These are phyloP conservation scores for Raphanus sativus DNA, from an alignment of 345 rosid species.

Conservation along the genomic window DNA sequence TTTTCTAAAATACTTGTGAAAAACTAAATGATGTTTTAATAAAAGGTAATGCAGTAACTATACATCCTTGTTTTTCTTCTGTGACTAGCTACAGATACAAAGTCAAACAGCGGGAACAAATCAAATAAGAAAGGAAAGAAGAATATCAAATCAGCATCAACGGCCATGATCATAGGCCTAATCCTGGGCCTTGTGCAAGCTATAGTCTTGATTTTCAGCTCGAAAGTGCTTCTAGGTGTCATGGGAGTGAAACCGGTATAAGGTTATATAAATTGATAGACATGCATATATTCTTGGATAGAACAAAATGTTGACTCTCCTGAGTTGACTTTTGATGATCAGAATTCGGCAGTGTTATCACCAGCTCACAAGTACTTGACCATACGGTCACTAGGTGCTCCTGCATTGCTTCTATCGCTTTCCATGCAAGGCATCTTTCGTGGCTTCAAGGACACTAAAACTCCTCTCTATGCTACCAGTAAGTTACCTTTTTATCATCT, in stretches of 20 bases:
- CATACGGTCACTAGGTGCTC: background rate
- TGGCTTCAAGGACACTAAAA: background rate
- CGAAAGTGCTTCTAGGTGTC: background rate
- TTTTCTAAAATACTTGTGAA: background rate
- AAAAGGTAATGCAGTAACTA: background rate
- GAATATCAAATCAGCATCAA: background rate
- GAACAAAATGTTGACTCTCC: background rate
- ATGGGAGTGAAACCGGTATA: background rate
- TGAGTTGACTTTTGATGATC: background rate
- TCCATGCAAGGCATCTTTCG: background rate
- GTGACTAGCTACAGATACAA: background rate
- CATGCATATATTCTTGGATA: background rate
- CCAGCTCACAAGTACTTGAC: background rate
- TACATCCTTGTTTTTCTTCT: background rate
- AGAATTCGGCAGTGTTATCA: background rate
- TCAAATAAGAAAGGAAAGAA: background rate
- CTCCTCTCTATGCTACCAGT: background rate
- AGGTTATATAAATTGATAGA: background rate
- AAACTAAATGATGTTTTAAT: background rate
- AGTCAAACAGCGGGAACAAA: background rate
- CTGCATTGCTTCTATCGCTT: background rate
- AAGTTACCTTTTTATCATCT: background rate
- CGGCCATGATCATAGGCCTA: background rate
- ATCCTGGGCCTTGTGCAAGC: background rate
- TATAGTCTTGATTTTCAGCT: background rate